A percentile compares a stretch with the other conserved stretches of the same genome.
Conservation (phyloP, 1,284 basidiomycete genomes). For the Apiotrichum gracile region DNA sequence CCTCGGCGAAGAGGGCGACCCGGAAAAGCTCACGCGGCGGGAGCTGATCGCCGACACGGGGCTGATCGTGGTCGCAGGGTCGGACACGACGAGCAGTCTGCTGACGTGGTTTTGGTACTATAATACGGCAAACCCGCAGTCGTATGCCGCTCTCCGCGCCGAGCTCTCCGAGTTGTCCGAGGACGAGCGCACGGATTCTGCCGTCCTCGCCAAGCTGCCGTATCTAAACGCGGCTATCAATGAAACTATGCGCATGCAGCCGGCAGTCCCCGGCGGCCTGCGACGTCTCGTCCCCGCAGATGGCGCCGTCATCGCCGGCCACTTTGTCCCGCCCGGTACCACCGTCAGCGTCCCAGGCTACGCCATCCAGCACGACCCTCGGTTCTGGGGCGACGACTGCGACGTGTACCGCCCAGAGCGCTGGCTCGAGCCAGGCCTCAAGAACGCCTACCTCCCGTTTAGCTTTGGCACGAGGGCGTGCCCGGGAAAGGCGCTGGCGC, state of each 20-base stretch:
- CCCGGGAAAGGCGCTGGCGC: constrained; percentile 4
- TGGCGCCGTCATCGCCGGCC: constrained; percentile 16
- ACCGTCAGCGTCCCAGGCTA: constrained; percentile 19
- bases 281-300: constrained; percentile 60
- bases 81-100: constrained; percentile 6
- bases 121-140: background rate
- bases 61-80: constrained; percentile 8
- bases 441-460: constrained; percentile 8
- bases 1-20: constrained; percentile 5
- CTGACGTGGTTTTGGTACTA: constrained; percentile 13
- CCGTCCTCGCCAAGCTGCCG: constrained; percentile 32
- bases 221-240: constrained; percentile 77
- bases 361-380: constrained; percentile 52
- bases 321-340: constrained; percentile 15
- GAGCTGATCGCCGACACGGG: constrained; percentile 9
- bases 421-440: constrained; percentile 49
- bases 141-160: constrained; percentile 3
- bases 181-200: constrained; percentile 1
- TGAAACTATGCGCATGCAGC: constrained; percentile 73
- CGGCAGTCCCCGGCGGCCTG: constrained; percentile 66
- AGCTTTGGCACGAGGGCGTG: constrained; percentile 3
- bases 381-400: constrained; percentile 56
- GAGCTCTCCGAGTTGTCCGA: background rate
- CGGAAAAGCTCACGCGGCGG: background rate
- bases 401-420: constrained; percentile 56